phyloP scores from a whole-genome alignment of 2,329 filamentous ascomycete species.

The Neonectria hederae region DNA sequence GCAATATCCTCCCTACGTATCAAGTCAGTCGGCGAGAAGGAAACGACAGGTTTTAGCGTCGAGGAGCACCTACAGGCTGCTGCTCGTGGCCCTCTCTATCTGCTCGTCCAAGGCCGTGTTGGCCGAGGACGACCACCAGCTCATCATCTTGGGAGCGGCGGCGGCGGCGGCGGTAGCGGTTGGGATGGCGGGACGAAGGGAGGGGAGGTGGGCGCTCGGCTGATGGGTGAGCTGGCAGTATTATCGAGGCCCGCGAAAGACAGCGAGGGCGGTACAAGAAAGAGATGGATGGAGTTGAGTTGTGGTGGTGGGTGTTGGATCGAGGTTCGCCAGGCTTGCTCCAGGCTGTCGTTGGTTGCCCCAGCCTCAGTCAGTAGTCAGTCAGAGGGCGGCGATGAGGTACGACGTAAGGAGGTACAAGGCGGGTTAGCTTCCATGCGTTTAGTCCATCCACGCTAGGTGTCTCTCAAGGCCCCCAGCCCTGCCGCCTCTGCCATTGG shows the following conservation, averaged over 20 bases:
- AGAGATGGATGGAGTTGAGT: conserved; percentile 22
- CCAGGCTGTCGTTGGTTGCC: conserved; percentile 36
- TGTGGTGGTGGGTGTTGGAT: conserved; percentile 32
- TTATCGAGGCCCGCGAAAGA: conserved; percentile 3
- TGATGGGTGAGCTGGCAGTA: conserved; percentile 8
- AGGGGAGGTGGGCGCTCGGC: conserved; percentile 10
- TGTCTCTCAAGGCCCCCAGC: conserved; percentile 16
- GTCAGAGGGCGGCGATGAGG: conserved; percentile 31
- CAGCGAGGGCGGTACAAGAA: conserved; percentile 10
- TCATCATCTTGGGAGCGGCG: conserved; percentile 70
- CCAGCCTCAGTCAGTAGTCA: conserved; percentile 38
- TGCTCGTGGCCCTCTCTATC: conserved; percentile 93
- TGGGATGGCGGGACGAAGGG: conserved; percentile 10
- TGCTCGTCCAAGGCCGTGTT: conserved; percentile 95
- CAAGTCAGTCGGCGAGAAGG: conserved; percentile 21
- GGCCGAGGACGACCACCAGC: conserved; percentile 93
- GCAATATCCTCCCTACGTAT: conserved; percentile 86
- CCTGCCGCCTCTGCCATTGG: conserved; percentile 8
- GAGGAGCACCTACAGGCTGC: conserved; percentile 77
- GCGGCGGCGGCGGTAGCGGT: conserved; percentile 10
- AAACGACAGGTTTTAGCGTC: conserved; percentile 23
- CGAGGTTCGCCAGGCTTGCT: conserved; percentile 32
- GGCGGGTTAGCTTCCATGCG: conserved; percentile 31
- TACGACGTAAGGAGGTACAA: conserved; percentile 34
- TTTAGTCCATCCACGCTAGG: conserved; percentile 7